phyloP scores from a whole-genome alignment of 169 alveolate species.

The Cryptosporidium canis region DNA sequence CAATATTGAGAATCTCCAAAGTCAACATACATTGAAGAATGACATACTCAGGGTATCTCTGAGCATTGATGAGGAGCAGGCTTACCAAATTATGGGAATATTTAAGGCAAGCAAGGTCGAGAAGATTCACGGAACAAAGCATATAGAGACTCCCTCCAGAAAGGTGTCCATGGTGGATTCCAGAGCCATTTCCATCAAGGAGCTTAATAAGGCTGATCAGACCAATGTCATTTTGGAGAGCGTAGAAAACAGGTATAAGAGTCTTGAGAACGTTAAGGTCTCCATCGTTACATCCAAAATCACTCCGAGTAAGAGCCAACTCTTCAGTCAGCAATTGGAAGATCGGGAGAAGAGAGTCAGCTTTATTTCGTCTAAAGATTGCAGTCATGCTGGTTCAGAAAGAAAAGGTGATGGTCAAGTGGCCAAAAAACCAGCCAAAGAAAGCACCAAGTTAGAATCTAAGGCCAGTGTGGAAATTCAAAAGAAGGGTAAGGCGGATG shows the following conservation, averaged over 20 bases:
- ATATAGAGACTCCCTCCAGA: conserved; percentile 47
- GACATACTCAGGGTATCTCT: conserved; percentile 13
- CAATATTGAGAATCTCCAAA: conserved; percentile 17
- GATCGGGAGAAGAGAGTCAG: conserved; percentile 27
- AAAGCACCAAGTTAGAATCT: neutral
- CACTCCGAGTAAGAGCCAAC: neutral
- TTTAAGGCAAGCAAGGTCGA: conserved; percentile 51
- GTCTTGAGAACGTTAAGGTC: conserved; percentile 15
- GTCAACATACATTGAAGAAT: neutral
- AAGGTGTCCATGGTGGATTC: conserved; percentile 65
- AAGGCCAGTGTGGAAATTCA: neutral
- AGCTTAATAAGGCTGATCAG: neutral
- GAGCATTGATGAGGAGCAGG: conserved; percentile 35
- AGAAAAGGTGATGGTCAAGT: neutral
- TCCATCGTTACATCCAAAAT: conserved; percentile 54
- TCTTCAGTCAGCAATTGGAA: neutral
- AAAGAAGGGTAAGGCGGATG: conserved; percentile 56
- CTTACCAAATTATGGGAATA: conserved; percentile 53
- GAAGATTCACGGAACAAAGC: conserved; percentile 41
- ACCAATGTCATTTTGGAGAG: conserved; percentile 2
- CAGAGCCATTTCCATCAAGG: conserved; percentile 2
- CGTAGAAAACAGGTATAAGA: neutral
- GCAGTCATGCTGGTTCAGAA: neutral
- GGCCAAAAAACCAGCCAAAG: neutral
- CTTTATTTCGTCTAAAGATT: conserved; percentile 50